phyloP scores from a whole-genome alignment of 176 grass and related monocot species.

The Leersia perrieri region DNA sequence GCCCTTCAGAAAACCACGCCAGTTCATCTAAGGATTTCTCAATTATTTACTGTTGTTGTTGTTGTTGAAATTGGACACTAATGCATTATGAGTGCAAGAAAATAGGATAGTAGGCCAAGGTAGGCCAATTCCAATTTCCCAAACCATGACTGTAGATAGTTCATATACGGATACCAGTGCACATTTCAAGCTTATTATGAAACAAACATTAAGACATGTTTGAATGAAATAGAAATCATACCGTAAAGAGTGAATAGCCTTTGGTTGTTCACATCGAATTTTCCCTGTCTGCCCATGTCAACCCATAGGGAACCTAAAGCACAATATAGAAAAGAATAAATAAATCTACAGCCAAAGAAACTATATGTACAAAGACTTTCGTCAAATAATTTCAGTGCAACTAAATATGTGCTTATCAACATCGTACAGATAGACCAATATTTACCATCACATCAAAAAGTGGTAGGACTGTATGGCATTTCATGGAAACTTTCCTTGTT shows the following conservation, averaged over 20 bases:
- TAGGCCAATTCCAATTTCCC: neutral
- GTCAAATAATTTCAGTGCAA: neutral
- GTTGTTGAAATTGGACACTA: neutral
- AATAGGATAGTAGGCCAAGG: neutral
- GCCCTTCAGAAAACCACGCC: neutral
- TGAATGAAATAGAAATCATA: neutral
- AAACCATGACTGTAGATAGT: neutral
- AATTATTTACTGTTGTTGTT: neutral
- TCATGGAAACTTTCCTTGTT: conserved; percentile 36
- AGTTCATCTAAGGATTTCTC: neutral
- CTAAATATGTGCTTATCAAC: neutral
- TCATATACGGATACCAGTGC: neutral
- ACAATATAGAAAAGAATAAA: neutral
- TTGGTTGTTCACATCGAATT: neutral
- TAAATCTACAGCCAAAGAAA: neutral
- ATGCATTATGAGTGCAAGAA: neutral
- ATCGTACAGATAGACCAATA: no score
- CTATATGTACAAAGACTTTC: neutral
- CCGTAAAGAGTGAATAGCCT: neutral
- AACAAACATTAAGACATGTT: neutral
- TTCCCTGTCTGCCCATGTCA: neutral
- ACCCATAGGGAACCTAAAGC: neutral
- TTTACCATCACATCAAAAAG: no score
- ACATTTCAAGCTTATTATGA: neutral
- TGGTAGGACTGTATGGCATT: conserved; percentile 38